A percentile compares a stretch with the other conserved stretches of the same genome.
Evolutionary conservation across 2,329 filamentous ascomycete genomes (phyloP).

Genomic region (Trichoderma arundinaceum): DNA sequence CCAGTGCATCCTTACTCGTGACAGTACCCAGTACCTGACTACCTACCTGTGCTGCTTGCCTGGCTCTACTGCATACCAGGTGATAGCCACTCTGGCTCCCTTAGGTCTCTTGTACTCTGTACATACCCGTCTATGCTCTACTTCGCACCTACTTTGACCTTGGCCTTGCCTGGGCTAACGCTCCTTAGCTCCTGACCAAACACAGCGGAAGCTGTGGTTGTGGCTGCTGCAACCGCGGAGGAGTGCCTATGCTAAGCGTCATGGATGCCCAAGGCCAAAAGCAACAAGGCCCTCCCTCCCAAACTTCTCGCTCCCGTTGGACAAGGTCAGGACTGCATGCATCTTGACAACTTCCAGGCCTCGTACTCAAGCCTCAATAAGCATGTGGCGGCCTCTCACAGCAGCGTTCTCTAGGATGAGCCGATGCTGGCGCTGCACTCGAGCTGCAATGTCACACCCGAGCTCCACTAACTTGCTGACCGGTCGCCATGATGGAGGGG

Average conservation of each 20-base stretch:
- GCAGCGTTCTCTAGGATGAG: not conserved
- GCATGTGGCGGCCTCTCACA: not conserved
- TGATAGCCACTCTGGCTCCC: too few species aligned
- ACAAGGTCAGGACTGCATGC: constrained; percentile 17
- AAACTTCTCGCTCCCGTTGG: not conserved
- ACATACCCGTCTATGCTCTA: not conserved
- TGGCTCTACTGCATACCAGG: too few species aligned
- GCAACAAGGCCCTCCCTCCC: not conserved
- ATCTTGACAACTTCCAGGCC: constrained; percentile 11
- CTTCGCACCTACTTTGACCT: not conserved
- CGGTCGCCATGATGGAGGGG: constrained; percentile 10
- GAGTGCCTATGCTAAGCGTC: constrained; percentile 1
- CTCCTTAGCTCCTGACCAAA: not conserved
- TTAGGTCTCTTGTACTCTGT: too few species aligned
- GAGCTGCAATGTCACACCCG: constrained; percentile 4
- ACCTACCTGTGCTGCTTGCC: too few species aligned
- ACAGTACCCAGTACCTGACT: too few species aligned
- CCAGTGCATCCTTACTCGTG: too few species aligned
- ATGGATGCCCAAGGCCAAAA: not conserved
- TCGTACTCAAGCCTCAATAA: not conserved
- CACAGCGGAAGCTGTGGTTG: not conserved
- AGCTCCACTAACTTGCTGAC: constrained; percentile 20
- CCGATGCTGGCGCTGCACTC: constrained; percentile 6
- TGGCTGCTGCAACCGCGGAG: constrained; percentile 5
- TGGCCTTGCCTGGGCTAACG: not conserved